These are phyloP conservation scores for Urostyla sp. DNA, from an alignment of 73 alveolate genomes.

Conservation along the genomic window DNA sequence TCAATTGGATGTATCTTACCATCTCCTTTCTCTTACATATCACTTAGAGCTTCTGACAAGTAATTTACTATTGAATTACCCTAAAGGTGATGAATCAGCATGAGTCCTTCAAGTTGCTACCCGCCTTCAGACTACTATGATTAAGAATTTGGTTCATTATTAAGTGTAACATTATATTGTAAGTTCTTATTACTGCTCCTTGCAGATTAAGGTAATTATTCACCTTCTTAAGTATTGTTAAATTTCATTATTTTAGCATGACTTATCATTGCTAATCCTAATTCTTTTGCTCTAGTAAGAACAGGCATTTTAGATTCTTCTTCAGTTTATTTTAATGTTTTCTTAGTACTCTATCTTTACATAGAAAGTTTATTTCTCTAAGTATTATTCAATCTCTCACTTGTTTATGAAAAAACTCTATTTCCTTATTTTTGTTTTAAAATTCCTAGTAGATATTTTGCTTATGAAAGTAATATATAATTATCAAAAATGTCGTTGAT, in stretches of 20 bases:
- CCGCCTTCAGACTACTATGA: neutral
- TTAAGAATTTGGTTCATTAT: neutral
- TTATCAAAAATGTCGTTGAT: neutral
- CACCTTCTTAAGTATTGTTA: too few relatives aligned
- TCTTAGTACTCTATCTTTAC: neutral
- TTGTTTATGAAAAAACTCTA: neutral
- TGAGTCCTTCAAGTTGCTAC: too few relatives aligned
- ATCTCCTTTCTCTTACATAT: neutral
- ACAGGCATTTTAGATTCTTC: neutral
- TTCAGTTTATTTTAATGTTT: neutral
- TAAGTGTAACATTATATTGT: neutral
- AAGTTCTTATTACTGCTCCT: neutral
- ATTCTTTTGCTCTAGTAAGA: neutral
- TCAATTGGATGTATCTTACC: neutral
- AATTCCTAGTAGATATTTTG: constrained; percentile 20
- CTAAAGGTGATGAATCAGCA: neutral
- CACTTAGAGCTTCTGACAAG: neutral
- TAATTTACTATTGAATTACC: neutral
- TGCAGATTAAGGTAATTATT: neutral
- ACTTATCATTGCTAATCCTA: neutral
- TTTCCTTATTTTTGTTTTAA: constrained; percentile 27
- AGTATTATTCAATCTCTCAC: neutral
- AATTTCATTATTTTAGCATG: too few relatives aligned
- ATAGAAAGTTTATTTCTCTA: neutral
- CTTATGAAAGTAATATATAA: neutral